These are phyloP conservation scores for Gastrolobium villosum DNA, from an alignment of 306 rosid genomes.

Conservation along the genomic window DNA sequence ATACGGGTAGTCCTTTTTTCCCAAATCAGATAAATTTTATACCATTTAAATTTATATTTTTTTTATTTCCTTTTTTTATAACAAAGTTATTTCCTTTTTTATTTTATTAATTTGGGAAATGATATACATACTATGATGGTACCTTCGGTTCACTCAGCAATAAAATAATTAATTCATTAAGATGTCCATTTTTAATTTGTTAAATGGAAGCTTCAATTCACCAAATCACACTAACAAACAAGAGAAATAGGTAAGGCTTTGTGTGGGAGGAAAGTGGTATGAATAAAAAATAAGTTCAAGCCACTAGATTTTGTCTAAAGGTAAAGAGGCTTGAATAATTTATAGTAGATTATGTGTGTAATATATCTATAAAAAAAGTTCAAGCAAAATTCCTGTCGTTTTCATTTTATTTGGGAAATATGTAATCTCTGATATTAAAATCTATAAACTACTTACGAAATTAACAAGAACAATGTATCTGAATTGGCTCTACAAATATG, in stretches of 20 bases:
- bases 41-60: too few relatives aligned
- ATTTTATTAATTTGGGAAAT: too few relatives aligned
- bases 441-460: neutral
- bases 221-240: neutral
- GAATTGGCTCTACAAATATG: constrained; percentile 21
- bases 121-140: too few relatives aligned
- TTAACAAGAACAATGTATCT: neutral
- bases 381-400: neutral
- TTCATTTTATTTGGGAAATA: neutral
- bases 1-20: too few relatives aligned
- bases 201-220: neutral
- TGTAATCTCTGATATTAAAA: neutral
- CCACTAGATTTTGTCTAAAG: too few relatives aligned
- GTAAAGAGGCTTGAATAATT: too few relatives aligned
- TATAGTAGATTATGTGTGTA: too few relatives aligned
- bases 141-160: neutral
- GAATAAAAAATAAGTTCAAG: neutral
- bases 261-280: neutral
- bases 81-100: too few relatives aligned
- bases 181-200: neutral
- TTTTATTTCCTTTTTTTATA: too few relatives aligned
- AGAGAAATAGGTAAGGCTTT: neutral
- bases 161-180: neutral
- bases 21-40: too few relatives aligned
- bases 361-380: neutral